Evolutionary conservation across 495 filamentous ascomycete species (phyloP).

Genomic region (Thermothielavioides terrestris): DNA sequence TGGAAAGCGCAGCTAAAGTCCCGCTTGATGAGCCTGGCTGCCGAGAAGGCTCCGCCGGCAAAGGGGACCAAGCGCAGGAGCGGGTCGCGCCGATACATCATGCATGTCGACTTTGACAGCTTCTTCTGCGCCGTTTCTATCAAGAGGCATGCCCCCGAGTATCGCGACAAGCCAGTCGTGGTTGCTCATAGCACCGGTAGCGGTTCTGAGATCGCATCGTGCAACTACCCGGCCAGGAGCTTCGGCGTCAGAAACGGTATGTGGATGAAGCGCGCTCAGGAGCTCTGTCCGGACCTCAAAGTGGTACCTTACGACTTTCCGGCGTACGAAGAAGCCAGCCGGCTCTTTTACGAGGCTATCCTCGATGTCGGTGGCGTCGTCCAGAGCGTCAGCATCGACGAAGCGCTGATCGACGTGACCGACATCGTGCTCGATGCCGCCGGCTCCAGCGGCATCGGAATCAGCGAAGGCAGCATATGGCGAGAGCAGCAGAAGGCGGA

Average conservation of each 20-base stretch:
- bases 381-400: slow-evolving; percentile 95
- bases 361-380: slow-evolving; percentile 70
- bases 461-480: slow-evolving; percentile 65
- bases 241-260: slow-evolving; percentile 92
- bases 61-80: slow-evolving; percentile 36
- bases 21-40: slow-evolving; percentile 67
- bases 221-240: slow-evolving; percentile 82
- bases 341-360: slow-evolving; percentile 76
- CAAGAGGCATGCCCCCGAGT: slow-evolving; percentile 58
- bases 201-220: slow-evolving; percentile 92
- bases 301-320: slow-evolving; percentile 89
- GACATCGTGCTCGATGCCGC: slow-evolving; percentile 54
- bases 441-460: slow-evolving; percentile 57
- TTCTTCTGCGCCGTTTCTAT: slow-evolving; percentile 95
- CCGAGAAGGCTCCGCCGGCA: slow-evolving; percentile 43
- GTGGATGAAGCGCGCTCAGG: slow-evolving; percentile 92
- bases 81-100: slow-evolving; percentile 69
- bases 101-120: slow-evolving; percentile 96
- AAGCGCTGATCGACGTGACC: slow-evolving; percentile 77
- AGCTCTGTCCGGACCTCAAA: slow-evolving; percentile 76
- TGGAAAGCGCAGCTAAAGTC: slow-evolving; percentile 94
- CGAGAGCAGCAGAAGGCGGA: slow-evolving; percentile 76
- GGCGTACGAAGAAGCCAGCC: slow-evolving; percentile 86
- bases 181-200: slow-evolving; percentile 79
- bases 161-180: slow-evolving; percentile 71